Evolutionary conservation across 2,329 filamentous ascomycete species (phyloP).

Genomic region (Trichophyton rubrum): DNA sequence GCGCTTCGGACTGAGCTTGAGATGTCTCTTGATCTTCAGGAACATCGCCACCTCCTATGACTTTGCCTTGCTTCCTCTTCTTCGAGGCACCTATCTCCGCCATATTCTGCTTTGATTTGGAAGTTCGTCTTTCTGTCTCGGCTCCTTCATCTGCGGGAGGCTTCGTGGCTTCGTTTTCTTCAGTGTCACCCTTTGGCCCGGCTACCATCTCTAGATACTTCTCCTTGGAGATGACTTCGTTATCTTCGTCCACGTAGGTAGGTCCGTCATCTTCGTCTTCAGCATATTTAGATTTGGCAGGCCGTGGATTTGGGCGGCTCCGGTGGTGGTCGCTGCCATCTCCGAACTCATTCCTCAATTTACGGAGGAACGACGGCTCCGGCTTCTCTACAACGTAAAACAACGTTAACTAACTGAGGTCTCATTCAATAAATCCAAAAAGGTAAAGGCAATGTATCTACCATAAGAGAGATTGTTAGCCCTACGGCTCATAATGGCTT

Average conservation of each 20-base stretch:
- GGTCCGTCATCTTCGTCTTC: conserved; percentile 32
- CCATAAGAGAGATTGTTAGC: conserved; percentile 33
- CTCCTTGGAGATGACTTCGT: conserved; percentile 33
- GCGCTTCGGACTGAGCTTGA: conserved; percentile 8
- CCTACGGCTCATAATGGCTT: background rate
- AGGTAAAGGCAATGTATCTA: conserved; percentile 14
- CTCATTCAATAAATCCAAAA: background rate
- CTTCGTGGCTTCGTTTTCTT: conserved; percentile 9
- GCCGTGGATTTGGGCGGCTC: conserved; percentile 26
- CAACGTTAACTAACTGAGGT: background rate
- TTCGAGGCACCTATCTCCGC: conserved; percentile 31
- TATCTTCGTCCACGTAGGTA: conserved; percentile 34
- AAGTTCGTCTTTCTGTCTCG: conserved; percentile 6
- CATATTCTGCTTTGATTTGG: conserved; percentile 23
- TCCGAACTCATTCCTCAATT: conserved; percentile 28
- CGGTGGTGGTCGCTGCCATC: conserved; percentile 24
- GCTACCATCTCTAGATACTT: conserved; percentile 30
- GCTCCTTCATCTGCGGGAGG: background rate
- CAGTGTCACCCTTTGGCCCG: conserved; percentile 12
- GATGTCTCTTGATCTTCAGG: conserved; percentile 14
- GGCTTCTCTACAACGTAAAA: conserved; percentile 24
- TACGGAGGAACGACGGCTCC: conserved; percentile 33
- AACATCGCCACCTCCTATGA: conserved; percentile 22
- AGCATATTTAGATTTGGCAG: conserved; percentile 25
- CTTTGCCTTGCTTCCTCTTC: conserved; percentile 32